Base-by-base conservation (phyloP, 106 monocot species). In the Phalaenopsis aphrodite region DNA sequence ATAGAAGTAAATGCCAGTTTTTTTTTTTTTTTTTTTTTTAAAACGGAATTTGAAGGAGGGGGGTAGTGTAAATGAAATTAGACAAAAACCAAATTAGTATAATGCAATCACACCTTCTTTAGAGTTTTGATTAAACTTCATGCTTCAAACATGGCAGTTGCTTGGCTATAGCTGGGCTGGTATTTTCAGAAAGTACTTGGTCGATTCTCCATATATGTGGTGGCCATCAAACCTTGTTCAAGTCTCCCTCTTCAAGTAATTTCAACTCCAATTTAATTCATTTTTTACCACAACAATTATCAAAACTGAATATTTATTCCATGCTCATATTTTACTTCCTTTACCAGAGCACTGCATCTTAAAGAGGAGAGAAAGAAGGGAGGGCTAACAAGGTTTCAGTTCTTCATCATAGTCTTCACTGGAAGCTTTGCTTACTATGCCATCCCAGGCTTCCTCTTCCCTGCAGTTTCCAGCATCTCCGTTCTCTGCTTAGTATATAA, bases 101-200 rank as follows among this genome's bases (percentile, higher is more conserved):
- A n/a, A 58, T 58, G 58, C 58, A 58, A n/a, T 3, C 15, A 58
- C 12, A 36, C 36, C 8, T 39, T 69, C 4, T 39, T 37, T 14
- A 38, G 1, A 69, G 12, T 69, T 1, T 39, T 69, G 38, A 69
- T 37, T 39, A 5, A 39, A 69, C 12, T 69, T 74, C 3, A 19
- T 42, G 5, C 38, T 39, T 71, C 39, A 38, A 39, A 43, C 39
- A 39, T 43, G 38, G 74, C 77, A 89, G 87, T 38, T 89, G 71
- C 76, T 89, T 55, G 89, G 89, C 14, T 89, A 87, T 57, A 87
- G 89, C 8, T 89, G 79, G 77, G 86, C 89, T 69, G 89, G 89
- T 43, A 46, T 89, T 19, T 85, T 80, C 79, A 83, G 80, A 46
- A 87, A 75, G 56, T 87, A 68, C 72, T 77, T 87, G 3, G 89